Percentiles rank a stretch among this genome's conserved stretches.
Evolutionary conservation across 176 grass and related monocot species (phyloP).

Genomic region (Eleusine indica): DNA sequence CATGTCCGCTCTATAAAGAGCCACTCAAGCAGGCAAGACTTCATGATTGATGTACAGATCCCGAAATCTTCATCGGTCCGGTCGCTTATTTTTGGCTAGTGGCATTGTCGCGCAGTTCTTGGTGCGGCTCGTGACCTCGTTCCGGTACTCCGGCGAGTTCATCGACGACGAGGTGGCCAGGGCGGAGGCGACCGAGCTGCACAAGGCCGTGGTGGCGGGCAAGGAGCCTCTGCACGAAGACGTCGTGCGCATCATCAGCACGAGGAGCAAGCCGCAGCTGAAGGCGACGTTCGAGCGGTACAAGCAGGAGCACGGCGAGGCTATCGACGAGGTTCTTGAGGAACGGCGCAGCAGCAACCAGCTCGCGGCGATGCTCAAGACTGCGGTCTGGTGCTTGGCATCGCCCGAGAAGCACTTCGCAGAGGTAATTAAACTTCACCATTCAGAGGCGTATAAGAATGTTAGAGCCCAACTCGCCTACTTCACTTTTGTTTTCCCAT

Average conservation of each 20-base stretch:
- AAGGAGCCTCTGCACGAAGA: conserved; percentile 52
- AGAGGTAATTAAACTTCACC: conserved; percentile 40
- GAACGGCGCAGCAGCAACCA: conserved; percentile 31
- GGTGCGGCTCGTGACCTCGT: conserved; percentile 71
- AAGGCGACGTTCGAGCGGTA: conserved; percentile 67
- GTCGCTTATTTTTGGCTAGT: neutral
- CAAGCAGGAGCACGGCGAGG: conserved; percentile 55
- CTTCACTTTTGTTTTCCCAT: neutral
- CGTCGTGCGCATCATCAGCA: conserved; percentile 69
- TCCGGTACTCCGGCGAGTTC: conserved; percentile 63
- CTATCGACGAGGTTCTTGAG: conserved; percentile 65
- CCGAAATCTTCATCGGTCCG: neutral
- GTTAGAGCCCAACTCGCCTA: neutral
- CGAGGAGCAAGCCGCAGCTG: conserved; percentile 81
- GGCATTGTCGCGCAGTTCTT: conserved; percentile 49
- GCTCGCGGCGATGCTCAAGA: conserved; percentile 59
- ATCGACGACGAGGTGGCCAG: conserved; percentile 49
- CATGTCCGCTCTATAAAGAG: conserved; percentile 48
- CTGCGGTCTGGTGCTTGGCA: conserved; percentile 68
- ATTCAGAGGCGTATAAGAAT: neutral
- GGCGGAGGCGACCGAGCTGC: conserved; percentile 61
- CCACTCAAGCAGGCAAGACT: conserved; percentile 58
- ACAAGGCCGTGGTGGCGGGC: conserved; percentile 37
- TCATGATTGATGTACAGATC: neutral
- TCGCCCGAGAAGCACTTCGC: conserved; percentile 87